Percentiles rank a stretch among this genome's conserved stretches.
These are phyloP conservation scores for Naematelia aurantialba DNA, from an alignment of 768 basidiomycete genomes.

Conservation along the genomic window DNA sequence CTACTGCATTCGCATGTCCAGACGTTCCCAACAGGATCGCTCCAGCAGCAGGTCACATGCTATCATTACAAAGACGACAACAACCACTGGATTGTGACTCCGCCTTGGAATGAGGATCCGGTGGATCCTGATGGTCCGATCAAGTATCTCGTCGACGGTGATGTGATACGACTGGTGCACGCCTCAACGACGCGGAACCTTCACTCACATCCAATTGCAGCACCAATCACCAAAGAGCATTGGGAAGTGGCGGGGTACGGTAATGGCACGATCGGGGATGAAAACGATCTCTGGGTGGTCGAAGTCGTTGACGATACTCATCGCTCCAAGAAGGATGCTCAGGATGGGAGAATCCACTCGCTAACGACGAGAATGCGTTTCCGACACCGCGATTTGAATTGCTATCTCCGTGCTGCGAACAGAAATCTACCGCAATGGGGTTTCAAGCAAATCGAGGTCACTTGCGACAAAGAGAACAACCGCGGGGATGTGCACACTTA, in stretches of 20 bases:
- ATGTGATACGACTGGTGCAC: constrained; percentile 77
- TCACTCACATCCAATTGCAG: constrained; percentile 83
- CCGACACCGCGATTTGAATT: constrained; percentile 70
- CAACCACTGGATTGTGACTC: constrained; percentile 82
- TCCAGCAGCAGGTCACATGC: constrained; percentile 95
- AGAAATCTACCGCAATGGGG: constrained; percentile 93
- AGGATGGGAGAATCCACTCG: constrained; percentile 70
- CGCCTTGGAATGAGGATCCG: constrained; percentile 75
- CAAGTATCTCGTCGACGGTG: constrained; percentile 68
- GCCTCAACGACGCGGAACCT: constrained; percentile 79
- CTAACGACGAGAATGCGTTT: constrained; percentile 86
- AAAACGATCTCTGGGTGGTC: constrained; percentile 83
- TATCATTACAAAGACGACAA: constrained; percentile 99
- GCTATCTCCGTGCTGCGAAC: constrained; percentile 86
- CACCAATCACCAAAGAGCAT: constrained; percentile 82
- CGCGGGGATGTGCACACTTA: constrained; percentile 77
- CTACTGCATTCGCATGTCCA: constrained; percentile 96
- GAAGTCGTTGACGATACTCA: constrained; percentile 87
- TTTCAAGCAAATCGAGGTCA: constrained; percentile 97
- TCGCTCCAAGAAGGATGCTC: constrained; percentile 58
- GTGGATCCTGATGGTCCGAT: constrained; percentile 59
- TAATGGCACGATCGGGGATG: constrained; percentile 80
- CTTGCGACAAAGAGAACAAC: constrained; percentile 83
- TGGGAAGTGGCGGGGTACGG: constrained; percentile 94
- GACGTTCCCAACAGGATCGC: constrained; percentile 82